Percentiles rank a stretch among this genome's conserved stretches.
phyloP scores from a whole-genome alignment of 225 moss, liverwort and hornwort genomes.

The Bryum argenteum region DNA sequence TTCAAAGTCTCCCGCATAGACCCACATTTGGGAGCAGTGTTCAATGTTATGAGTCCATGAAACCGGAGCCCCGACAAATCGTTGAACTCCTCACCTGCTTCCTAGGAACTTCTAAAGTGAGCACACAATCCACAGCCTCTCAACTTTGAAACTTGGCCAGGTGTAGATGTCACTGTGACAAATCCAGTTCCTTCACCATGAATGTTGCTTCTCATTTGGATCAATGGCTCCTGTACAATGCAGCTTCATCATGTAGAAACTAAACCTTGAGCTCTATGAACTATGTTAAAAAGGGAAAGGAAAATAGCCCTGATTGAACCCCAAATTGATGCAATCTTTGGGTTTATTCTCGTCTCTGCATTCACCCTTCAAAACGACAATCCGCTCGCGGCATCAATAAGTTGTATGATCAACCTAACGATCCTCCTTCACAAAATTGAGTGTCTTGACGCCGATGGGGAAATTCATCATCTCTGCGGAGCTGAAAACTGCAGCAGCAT shows the following conservation, averaged over 20 bases:
- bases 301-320: neutral
- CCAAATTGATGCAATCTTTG: constrained; percentile 2
- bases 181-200: neutral
- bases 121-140: neutral
- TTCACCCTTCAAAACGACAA: constrained; percentile 17
- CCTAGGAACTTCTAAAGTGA: constrained; percentile 9
- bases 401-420: constrained; percentile 13
- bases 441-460: constrained; percentile 3
- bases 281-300: neutral
- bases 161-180: neutral
- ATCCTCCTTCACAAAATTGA: neutral
- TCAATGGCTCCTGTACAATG: constrained; percentile 15
- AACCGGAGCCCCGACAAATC: neutral
- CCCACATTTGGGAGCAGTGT: too few relatives aligned
- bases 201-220: constrained; percentile 15
- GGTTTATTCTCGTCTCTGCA: constrained; percentile 11
- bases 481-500: neutral
- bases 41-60: neutral
- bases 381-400: neutral
- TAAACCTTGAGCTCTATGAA: constrained; percentile 6
- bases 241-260: constrained; percentile 7
- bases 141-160: constrained; percentile 9
- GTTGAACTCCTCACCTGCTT: neutral
- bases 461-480: constrained; percentile 17
- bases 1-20: too few relatives aligned